Base-by-base conservation (phyloP, 2,329 filamentous ascomycete genomes). In the Aspergillus piperis region DNA sequence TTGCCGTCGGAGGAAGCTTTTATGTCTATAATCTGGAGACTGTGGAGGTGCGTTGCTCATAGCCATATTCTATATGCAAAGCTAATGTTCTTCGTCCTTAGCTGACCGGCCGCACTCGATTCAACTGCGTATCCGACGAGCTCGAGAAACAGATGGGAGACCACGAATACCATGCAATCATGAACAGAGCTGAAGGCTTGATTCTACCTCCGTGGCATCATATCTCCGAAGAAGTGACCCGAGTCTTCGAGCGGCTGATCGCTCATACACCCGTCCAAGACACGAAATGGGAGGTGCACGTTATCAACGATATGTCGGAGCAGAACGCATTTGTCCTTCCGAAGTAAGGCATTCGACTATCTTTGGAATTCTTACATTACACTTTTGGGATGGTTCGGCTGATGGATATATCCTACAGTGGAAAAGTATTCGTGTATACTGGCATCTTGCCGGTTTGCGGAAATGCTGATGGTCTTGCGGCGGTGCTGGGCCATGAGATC, bases 361-460 rank as follows among this genome's bases (percentile, higher is more conserved):
- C 30, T 25, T 32, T 21, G 4, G 2, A 6, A 19, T 3, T 2
- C 8, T 8, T 13, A 15, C 21, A 10, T 19, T 30, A 7, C 32
- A 13, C 25, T 23, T 4, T 8, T 15, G n/a, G 27, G 52, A 8
- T 32, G n/a, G 11, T 11, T 51, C 32, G 59, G 41, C 58, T 65
- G 6, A 64, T 27, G 42, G 17, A 53, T 30, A 10, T 23, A 57
- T 11, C 23, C 10, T 54, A 50, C 56, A 80, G 81, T 3, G 85
- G 85, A 5, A 88, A 88, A 65, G 85, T 88, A 1, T 88, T 88
- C 64, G 85, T 88, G 1, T 87, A 86, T 66, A 83, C 84, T 2
- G 86, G 86, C 2, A 86, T 88, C 8, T 67, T 88, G 13, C 82
- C 83, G 3, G 73, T 87, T 23, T 86, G 84, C 62, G 61, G 75